Base-by-base conservation (phyloP, 768 basidiomycete species). In the Mycena belliarum region DNA sequence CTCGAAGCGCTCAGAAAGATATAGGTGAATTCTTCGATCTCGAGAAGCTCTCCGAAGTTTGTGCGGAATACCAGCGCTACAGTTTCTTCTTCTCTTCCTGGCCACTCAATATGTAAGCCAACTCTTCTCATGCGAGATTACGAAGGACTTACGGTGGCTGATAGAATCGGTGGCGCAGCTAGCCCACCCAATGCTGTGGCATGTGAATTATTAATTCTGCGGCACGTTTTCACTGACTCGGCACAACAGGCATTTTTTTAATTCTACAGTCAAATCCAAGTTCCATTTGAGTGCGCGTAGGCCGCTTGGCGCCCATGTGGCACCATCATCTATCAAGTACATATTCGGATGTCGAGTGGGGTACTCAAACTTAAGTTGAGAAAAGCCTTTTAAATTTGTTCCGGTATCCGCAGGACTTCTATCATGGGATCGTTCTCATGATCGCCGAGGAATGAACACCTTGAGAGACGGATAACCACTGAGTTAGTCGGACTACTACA, bases 11-110 rank as follows among this genome's bases (percentile, higher is more conserved):
- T 47, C 18, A 46, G n/a, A 33, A n/a, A 43, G 33, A 6, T 23
- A 28, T 43, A 84, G 87, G 86, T 35, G 88, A 89, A 71, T 79
- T 89, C 60, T 89, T 89, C 67, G 88, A 89, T 68, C 73, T 89
- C 40, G 88, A 89, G 69, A 77, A 78, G 56, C 74, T 89, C 2
- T 80, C 86, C 12, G 69, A 79, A 55, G 72, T 74, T 4, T 89
- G 86, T 66, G 79, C 79, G 8, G 79, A 81, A 60, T 81, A 79
- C 6, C 77, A 80, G 7, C 72, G 86, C 61, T 89, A 87, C 68
- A 86, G 83, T 11, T 89, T 91, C 70, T 89, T 89, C 76, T 86
- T 89, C 70, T 79, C 86, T 0, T 88, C 86, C 3, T 88, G 85
- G 86, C 87, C 88, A 0, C 72, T 91, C 63, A 82, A 88, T 66